Base-by-base conservation (phyloP, 2,329 filamentous ascomycete species). In the Tolypocladium paradoxum region DNA sequence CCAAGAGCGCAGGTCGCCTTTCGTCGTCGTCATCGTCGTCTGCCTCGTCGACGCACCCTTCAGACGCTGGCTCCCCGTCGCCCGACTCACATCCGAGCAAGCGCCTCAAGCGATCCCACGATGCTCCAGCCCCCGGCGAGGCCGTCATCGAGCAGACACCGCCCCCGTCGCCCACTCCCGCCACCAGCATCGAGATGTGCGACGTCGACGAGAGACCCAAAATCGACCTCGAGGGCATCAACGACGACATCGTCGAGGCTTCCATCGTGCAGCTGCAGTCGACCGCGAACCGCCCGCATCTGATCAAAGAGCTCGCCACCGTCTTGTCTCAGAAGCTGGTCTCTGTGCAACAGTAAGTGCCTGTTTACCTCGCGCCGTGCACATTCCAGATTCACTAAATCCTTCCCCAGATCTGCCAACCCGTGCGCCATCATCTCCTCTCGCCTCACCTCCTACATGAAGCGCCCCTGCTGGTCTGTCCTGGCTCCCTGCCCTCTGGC, bases 371-470 rank as follows among this genome's bases (percentile, higher is more conserved):
- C 55, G 51, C 54, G 55, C 58, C 54, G 54, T 55, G 47, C 36
- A 49, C 53, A 47, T 27, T n/a, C 33, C 34, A 12, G n/a, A 48
- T 38, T 46, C 50, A 57, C 64, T 66, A 60, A 63, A 65, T 64
- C 62, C 48, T 60, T 58, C 62, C 58, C 53, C 67, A 97, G 93
- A 72, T 97, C 93, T 59, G 90, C 92, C 51, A 97, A 97, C 67
- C 92, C 91, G 53, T 90, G 88, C 64, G 92, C 93, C 54, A 90
- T 99, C 62, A 91, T 99, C 61, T 96, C 91, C 2, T 96, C 93
- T 46, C 86, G 93, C 62, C 77, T 99, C 50, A 86, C 90, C 40
- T 83, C 87, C 35, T 99, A 95, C 71, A 78, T 96, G 64, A 95
- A 95, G 74, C 88, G 93, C 60, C 73, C 88, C 52, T 87, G 81